Evolutionary conservation across 2,329 filamentous ascomycete species (phyloP), one percentile per base, ranked within the genome.

Genomic region (Curvularia lunata): DNA sequence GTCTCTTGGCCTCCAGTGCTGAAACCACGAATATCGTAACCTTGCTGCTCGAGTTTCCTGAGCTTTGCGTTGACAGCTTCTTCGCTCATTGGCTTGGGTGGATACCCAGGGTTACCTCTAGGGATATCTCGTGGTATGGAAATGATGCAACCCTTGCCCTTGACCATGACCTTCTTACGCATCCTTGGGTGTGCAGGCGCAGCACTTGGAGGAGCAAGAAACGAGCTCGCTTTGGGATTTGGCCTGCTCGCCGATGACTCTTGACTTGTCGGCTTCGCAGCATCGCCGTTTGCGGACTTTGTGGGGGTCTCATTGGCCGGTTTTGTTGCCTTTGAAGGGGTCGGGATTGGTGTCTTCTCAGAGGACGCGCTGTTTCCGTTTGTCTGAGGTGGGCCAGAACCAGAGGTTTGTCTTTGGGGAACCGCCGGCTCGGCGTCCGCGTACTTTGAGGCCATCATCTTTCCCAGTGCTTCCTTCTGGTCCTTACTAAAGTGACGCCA

Each of bases 21-120:
- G 70, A 91, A 92, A 0, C 90, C 90, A 28, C 81, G 78, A 13
- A 85, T 85, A 66, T 86, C 83, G 71, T 91, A 92, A 9, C 91
- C 91, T 34, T 88, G 79, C 65, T 89, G 81, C 71, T 89, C 82
- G 83, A 90, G 91, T 4, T 84, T 83, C 48, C 80, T 80, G 63
- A 91, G 79, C 80, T 90, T 91, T 9, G 82, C 79, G 30, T 84
- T 74, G 4, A 88, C 84, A 49, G 89, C 85, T 18, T 81, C 75
- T 34, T 82, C 59, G 54, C 69, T 78, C 72, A 82, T 74, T 5
- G 81, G 81, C 56, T 71, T 76, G 21, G 76, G 75, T 7, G 78
- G 71, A 48, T 77, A 80, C 19, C 77, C 75, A 16, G 77, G 75
- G 9, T 70, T 75, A n/a, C 75, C 75, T 56, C 75, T 55, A 8